These are phyloP conservation scores for Knoxdaviesia proteae DNA, from an alignment of 2,329 filamentous ascomycete species.

Conservation along the genomic window DNA sequence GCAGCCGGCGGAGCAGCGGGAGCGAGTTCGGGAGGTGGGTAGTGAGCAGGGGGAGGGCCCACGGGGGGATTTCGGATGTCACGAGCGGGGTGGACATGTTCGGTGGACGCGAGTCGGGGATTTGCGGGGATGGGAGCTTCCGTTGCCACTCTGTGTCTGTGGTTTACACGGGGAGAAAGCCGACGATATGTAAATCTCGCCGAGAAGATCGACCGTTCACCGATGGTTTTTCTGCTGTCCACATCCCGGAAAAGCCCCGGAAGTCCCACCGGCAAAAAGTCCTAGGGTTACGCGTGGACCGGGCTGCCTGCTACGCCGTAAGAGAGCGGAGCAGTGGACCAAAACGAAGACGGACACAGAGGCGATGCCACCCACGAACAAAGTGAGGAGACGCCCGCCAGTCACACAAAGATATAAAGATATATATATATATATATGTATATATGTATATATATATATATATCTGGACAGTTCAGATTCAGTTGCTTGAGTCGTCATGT, in stretches of 20 bases:
- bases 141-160: not conserved
- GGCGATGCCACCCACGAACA: not conserved
- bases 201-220: no score
- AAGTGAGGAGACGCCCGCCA: not conserved
- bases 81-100: no score
- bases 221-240: no score
- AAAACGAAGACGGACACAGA: not conserved
- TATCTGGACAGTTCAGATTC: not conserved
- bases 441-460: not conserved
- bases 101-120: no score
- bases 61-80: not conserved
- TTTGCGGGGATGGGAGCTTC: not conserved
- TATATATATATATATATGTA: no score
- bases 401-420: not conserved
- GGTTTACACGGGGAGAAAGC: not conserved
- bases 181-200: not conserved
- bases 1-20: slow-evolving; percentile 39
- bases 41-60: slow-evolving; percentile 17
- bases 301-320: no score
- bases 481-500: no score
- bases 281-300: no score
- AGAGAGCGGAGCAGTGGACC: not conserved
- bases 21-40: slow-evolving; percentile 35
- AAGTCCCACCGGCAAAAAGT: no score
- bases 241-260: no score